Conservation (phyloP, 2,329 filamentous ascomycete genomes). For the Fusarium sp. region DNA sequence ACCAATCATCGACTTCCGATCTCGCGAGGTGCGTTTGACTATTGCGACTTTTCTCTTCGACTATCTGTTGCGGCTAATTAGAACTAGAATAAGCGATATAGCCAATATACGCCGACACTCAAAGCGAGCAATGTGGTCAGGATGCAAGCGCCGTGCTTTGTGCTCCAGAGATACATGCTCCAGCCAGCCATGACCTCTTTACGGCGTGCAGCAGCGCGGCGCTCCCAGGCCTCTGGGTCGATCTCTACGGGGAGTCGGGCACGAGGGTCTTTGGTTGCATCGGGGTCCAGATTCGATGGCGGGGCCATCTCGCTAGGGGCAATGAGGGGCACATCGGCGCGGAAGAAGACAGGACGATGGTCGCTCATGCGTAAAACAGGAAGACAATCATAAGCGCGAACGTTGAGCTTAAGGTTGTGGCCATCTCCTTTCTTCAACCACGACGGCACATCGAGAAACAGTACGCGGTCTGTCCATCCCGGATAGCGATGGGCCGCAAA, state of each 20-base stretch:
- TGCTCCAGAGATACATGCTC: slow-evolving; percentile 66
- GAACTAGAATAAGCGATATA: slow-evolving; percentile 24
- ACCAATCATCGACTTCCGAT: background rate
- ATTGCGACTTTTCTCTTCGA: background rate
- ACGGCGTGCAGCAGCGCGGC: slow-evolving; percentile 58
- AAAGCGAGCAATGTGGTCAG: slow-evolving; percentile 57
- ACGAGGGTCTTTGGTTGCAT: slow-evolving; percentile 55
- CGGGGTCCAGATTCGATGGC: slow-evolving; percentile 37
- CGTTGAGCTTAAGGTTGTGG: slow-evolving; percentile 52
- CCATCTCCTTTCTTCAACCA: slow-evolving; percentile 56
- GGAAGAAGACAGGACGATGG: slow-evolving; percentile 84
- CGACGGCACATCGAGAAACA: slow-evolving; percentile 74
- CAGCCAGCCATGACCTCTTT: slow-evolving; percentile 63
- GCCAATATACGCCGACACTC: slow-evolving; percentile 60
- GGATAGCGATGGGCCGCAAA: slow-evolving; percentile 86
- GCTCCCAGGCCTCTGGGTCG: slow-evolving; percentile 65
- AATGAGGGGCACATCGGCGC: slow-evolving; percentile 72
- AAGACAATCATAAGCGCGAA: slow-evolving; percentile 78
- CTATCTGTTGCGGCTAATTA: background rate
- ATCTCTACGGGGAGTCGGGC: slow-evolving; percentile 62
- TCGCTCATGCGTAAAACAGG: slow-evolving; percentile 86
- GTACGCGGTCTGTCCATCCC: slow-evolving; percentile 91
- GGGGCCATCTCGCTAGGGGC: slow-evolving; percentile 54
- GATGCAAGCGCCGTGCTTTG: slow-evolving; percentile 60
- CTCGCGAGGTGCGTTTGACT: background rate